Percentiles rank a stretch among this genome's conserved stretches.
Evolutionary conservation across 345 rosid genomes (phyloP).

Genomic region (Anastatica hierochuntica): DNA sequence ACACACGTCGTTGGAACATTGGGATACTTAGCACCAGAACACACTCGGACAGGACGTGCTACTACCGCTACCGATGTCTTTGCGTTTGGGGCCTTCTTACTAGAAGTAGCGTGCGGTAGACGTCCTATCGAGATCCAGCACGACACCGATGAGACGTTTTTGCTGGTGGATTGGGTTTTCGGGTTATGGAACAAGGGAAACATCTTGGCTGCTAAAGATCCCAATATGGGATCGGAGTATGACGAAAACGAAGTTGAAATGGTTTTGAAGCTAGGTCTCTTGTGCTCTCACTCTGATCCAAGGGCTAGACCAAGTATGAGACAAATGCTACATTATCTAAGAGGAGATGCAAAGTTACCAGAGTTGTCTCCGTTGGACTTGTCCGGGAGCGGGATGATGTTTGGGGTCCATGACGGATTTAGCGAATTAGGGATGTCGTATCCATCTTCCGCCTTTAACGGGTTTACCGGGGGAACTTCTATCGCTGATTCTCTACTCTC

Average conservation of each 20-base stretch:
- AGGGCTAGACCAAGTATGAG: slow-evolving; percentile 62
- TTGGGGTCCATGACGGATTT: slow-evolving; percentile 32
- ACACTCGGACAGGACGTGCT: slow-evolving; percentile 73
- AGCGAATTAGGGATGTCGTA: slow-evolving; percentile 31
- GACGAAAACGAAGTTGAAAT: slow-evolving; percentile 38
- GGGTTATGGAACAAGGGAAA: slow-evolving; percentile 40
- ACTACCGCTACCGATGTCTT: slow-evolving; percentile 64
- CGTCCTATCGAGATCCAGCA: slow-evolving; percentile 59
- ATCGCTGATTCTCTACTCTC: slow-evolving; percentile 47
- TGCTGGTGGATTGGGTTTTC: slow-evolving; percentile 79
- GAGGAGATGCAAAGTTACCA: slow-evolving; percentile 45
- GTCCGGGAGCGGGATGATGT: slow-evolving; percentile 27
- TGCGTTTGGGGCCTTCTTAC: slow-evolving; percentile 84
- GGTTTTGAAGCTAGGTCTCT: slow-evolving; percentile 56
- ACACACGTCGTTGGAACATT: slow-evolving; percentile 85
- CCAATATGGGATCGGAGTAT: slow-evolving; percentile 26
- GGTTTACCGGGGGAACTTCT: slow-evolving; percentile 28
- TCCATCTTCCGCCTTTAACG: slow-evolving; percentile 28
- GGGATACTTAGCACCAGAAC: slow-evolving; percentile 89
- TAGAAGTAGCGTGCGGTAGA: slow-evolving; percentile 73
- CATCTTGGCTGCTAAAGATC: slow-evolving; percentile 45
- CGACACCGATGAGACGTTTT: slow-evolving; percentile 14
- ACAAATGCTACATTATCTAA: slow-evolving; percentile 54
- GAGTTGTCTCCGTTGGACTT: slow-evolving; percentile 30
- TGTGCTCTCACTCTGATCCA: slow-evolving; percentile 56